These are phyloP conservation scores for Russula olivacea DNA, from an alignment of 768 basidiomycete genomes.

Conservation along the genomic window DNA sequence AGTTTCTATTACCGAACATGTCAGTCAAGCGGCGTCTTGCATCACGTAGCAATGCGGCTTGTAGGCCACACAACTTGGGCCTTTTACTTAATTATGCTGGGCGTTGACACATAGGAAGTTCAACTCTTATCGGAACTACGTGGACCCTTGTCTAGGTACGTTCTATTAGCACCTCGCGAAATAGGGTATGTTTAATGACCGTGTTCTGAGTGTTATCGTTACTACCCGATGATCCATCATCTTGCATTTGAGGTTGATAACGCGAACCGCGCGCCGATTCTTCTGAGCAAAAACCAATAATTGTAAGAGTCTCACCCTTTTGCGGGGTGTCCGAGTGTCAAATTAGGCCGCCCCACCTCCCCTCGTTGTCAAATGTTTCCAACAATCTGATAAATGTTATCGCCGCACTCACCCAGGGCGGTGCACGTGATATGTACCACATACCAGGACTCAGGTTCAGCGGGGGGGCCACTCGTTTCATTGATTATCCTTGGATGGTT, in stretches of 20 bases:
- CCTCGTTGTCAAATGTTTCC: not conserved
- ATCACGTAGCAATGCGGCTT: not conserved
- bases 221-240: not conserved
- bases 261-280: not conserved
- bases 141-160: not conserved
- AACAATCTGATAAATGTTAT: not conserved
- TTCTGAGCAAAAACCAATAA: not conserved
- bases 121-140: not conserved
- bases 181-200: slow-evolving; percentile 4
- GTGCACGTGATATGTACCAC: slow-evolving; percentile 6
- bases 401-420: too few species aligned
- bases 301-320: not conserved
- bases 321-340: not conserved
- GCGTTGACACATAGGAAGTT: not conserved
- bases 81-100: not conserved
- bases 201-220: not conserved
- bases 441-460: not conserved
- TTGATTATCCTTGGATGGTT: not conserved
- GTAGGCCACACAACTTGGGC: not conserved
- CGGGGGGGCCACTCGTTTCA: not conserved
- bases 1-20: not conserved
- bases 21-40: not conserved
- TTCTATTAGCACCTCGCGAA: not conserved
- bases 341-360: not conserved
- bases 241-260: not conserved